These are phyloP conservation scores for Xylaria digitata DNA, from an alignment of 2,329 filamentous ascomycete genomes.

Conservation along the genomic window DNA sequence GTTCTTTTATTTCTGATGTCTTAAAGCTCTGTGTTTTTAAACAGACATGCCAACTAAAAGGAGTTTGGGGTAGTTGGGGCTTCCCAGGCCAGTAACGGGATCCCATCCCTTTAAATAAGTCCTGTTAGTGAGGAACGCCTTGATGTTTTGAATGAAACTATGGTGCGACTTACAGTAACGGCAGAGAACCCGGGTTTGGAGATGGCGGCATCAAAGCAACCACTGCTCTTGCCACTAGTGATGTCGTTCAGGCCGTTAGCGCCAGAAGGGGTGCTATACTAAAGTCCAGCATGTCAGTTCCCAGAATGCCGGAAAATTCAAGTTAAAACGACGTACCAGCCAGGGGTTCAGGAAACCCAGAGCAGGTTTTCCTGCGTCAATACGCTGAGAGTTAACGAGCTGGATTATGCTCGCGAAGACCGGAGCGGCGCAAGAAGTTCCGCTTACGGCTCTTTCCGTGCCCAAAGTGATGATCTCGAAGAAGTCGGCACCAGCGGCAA, in stretches of 20 bases:
- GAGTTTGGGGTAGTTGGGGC: conserved; percentile 25
- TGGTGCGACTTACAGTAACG: conserved; percentile 17
- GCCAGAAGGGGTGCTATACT: conserved; percentile 13
- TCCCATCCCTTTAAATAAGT: conserved; percentile 27
- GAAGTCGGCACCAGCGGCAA: conserved; percentile 19
- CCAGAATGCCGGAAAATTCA: neutral
- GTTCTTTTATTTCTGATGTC: too few species aligned
- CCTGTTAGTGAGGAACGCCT: neutral
- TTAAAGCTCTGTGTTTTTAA: conserved; percentile 7
- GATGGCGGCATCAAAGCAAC: conserved; percentile 15
- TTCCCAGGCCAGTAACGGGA: conserved; percentile 18
- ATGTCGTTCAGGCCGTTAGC: conserved; percentile 23
- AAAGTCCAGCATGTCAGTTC: neutral
- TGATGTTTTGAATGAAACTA: neutral
- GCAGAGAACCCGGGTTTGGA: conserved; percentile 20
- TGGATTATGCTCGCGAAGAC: conserved; percentile 20
- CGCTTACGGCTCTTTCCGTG: conserved; percentile 1
- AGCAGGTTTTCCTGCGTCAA: conserved; percentile 19
- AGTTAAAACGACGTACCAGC: conserved; percentile 15
- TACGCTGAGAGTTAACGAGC: conserved; percentile 28
- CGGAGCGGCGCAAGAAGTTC: conserved; percentile 29
- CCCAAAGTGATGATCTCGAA: conserved; percentile 21
- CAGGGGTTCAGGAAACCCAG: conserved; percentile 31
- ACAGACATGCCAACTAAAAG: conserved; percentile 19
- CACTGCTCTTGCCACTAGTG: conserved; percentile 13